Percentiles rank a stretch among this genome's conserved stretches.
These are phyloP conservation scores for Neonectria faginata DNA, from an alignment of 2,329 filamentous ascomycete genomes.

Conservation along the genomic window DNA sequence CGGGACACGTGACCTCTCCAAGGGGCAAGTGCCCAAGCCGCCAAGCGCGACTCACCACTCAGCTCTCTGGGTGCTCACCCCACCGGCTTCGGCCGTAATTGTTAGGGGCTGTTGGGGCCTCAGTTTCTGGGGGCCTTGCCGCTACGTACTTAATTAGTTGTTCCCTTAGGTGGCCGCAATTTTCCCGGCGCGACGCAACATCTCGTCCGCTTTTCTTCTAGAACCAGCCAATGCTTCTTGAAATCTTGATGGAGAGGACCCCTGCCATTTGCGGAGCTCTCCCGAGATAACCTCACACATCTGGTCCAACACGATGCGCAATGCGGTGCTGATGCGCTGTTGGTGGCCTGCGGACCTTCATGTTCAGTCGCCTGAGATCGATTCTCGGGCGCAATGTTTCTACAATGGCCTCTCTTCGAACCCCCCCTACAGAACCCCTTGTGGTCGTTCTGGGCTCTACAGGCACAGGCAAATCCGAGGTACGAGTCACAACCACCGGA, in stretches of 20 bases:
- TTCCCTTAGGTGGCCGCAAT: neutral
- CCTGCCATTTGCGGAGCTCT: slow-evolving; percentile 1
- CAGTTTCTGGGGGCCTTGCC: neutral
- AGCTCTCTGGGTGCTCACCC: neutral
- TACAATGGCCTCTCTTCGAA: slow-evolving; percentile 53
- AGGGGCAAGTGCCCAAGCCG: neutral
- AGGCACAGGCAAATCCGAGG: slow-evolving; percentile 93
- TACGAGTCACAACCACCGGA: slow-evolving; percentile 54
- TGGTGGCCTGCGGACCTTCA: slow-evolving; percentile 37
- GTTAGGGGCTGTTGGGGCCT: neutral
- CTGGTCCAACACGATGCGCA: slow-evolving; percentile 4
- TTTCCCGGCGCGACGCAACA: neutral
- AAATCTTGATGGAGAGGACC: slow-evolving; percentile 1
- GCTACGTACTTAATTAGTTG: neutral
- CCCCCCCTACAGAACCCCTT: slow-evolving; percentile 67
- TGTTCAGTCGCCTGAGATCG: slow-evolving; percentile 44
- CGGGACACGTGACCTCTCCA: neutral
- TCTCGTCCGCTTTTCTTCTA: slow-evolving; percentile 7
- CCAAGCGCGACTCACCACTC: slow-evolving; percentile 1
- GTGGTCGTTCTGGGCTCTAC: slow-evolving; percentile 89
- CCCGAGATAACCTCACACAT: neutral
- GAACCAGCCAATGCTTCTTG: slow-evolving; percentile 8
- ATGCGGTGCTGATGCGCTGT: slow-evolving; percentile 6
- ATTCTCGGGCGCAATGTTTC: slow-evolving; percentile 51
- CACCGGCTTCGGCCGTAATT: slow-evolving; percentile 1